Conservation (phyloP, 202 grass and related monocot species). For the Eragrostis tef region DNA sequence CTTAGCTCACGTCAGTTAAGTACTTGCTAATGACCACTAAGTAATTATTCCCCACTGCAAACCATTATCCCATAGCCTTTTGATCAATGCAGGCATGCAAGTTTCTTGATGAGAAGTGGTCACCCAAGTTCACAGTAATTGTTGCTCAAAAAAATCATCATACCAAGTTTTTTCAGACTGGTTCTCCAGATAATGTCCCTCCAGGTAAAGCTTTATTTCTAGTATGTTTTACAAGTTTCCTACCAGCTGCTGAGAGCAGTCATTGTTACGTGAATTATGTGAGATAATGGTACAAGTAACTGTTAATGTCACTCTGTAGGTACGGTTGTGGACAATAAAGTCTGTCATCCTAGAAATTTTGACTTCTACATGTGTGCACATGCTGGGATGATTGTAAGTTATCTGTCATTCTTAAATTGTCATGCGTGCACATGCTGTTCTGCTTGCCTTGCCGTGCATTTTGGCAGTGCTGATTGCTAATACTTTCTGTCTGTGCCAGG, state of each 20-base stretch:
- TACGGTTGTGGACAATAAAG: constrained; percentile 70
- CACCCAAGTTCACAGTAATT: constrained; percentile 74
- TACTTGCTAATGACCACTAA: neutral
- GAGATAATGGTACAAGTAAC: neutral
- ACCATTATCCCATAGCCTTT: neutral
- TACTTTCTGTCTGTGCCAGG: constrained; percentile 49
- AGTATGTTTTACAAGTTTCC: neutral
- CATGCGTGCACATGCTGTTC: neutral
- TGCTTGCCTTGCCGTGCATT: neutral
- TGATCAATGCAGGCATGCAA: constrained; percentile 74
- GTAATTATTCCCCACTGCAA: neutral
- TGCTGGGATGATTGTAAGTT: constrained; percentile 75
- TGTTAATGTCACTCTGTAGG: constrained; percentile 45
- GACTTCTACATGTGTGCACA: constrained; percentile 92
- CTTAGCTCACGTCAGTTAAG: neutral
- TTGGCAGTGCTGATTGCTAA: neutral
- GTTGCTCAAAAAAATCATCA: constrained; percentile 93
- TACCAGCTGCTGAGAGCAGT: neutral
- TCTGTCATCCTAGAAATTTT: constrained; percentile 74
- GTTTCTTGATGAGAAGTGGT: constrained; percentile 79
- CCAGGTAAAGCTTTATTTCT: constrained; percentile 60
- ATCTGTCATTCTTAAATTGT: neutral
- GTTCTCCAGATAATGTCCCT: constrained; percentile 77
- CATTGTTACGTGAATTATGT: neutral
- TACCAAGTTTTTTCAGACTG: constrained; percentile 74